Percentiles rank a stretch among this genome's conserved stretches.
phyloP scores from a whole-genome alignment of 306 rosid genomes.

The Abrus pulchellus region DNA sequence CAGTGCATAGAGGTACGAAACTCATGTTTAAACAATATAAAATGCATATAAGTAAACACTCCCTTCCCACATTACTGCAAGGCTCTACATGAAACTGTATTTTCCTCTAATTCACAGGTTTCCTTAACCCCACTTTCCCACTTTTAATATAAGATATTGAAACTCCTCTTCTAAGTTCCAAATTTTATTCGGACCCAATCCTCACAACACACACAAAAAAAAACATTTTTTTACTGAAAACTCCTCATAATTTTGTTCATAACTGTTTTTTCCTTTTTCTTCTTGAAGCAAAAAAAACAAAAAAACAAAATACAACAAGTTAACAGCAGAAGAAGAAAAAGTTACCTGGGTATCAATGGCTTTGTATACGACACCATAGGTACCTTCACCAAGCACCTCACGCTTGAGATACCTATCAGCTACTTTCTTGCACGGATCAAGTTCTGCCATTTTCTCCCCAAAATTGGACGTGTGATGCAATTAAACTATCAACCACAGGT shows the following conservation, averaged over 20 bases:
- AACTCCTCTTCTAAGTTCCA: constrained; percentile 37
- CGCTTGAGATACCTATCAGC: constrained; percentile 98
- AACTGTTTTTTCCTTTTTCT: not conserved
- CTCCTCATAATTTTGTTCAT: not conserved
- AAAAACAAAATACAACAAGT: not conserved
- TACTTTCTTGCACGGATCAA: constrained; percentile 80
- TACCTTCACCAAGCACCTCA: constrained; percentile 97
- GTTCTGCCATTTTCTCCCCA: constrained; percentile 57
- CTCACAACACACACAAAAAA: not conserved
- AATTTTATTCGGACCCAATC: constrained; percentile 14
- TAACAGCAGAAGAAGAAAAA: not conserved
- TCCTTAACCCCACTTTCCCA: not conserved
- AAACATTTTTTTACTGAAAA: not conserved
- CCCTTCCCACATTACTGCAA: constrained; percentile 9
- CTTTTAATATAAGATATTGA: not conserved
- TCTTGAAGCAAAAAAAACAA: not conserved
- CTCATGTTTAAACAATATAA: not conserved
- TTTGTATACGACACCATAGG: constrained; percentile 96
- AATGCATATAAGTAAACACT: not conserved
- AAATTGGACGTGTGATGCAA: not conserved
- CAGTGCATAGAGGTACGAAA: constrained; percentile 1
- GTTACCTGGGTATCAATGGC: constrained; percentile 95
- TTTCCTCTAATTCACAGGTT: constrained; percentile 24
- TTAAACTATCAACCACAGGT: constrained; percentile 6
- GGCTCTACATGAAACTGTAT: constrained; percentile 3